Evolutionary conservation across 169 alveolate species (phyloP).

Genomic region (Plasmodium blacklocki): DNA sequence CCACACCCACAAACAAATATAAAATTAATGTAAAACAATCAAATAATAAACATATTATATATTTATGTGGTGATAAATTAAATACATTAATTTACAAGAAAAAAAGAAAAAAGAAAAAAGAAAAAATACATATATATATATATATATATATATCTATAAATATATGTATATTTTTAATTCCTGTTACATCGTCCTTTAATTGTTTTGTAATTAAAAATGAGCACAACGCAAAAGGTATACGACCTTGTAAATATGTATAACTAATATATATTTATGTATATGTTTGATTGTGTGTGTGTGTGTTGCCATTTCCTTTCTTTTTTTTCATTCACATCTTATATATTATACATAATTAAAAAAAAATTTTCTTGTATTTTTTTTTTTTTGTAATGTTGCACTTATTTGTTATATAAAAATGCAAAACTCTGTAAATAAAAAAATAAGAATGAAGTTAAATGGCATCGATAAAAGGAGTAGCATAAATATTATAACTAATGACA

Average conservation of each 20-base stretch:
- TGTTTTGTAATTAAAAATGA: too few relatives aligned
- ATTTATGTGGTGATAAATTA: too few relatives aligned
- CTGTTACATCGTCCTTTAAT: too few relatives aligned
- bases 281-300: neutral
- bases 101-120: too few relatives aligned
- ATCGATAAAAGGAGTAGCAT: conserved; percentile 43
- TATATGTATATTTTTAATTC: too few relatives aligned
- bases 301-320: neutral
- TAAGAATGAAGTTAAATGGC: conserved; percentile 45
- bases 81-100: too few relatives aligned
- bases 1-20: too few relatives aligned
- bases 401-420: conserved; percentile 41
- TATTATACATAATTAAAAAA: neutral
- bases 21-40: too few relatives aligned
- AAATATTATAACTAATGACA: conserved; percentile 28
- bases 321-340: neutral
- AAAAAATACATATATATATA: too few relatives aligned
- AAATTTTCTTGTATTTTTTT: neutral
- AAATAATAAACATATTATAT: too few relatives aligned
- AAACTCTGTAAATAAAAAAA: conserved; percentile 59
- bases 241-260: conserved; percentile 7
- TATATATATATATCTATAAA: too few relatives aligned
- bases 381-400: conserved; percentile 17
- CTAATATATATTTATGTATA: conserved; percentile 4
- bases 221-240: neutral